Evolutionary conservation across 2,329 filamentous ascomycete genomes (phyloP), one percentile per base, ranked within the genome.

Genomic region (Phyllosticta citribraziliensis): DNA sequence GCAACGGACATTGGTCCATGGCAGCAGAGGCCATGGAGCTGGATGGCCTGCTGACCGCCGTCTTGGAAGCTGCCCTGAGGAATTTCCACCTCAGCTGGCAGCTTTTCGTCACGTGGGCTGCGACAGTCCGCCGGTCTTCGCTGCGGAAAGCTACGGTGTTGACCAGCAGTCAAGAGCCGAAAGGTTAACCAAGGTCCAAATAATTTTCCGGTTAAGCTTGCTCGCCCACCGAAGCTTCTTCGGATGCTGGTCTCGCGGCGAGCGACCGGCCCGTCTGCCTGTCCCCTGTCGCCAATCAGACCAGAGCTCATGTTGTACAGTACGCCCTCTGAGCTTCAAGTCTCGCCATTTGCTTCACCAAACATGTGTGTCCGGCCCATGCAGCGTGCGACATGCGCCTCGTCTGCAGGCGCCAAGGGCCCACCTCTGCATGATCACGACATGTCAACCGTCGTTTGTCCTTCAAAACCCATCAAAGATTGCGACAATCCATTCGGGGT

Each of bases 401-500:
- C 14, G 33, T 3, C 33, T 40, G 33, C 33, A 40, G 11, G 10
- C 33, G 11, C 27, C 27, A 30, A 40, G 33, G 33, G 33, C 9
- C 27, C 27, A 30, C 27, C 27, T 8, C 27, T 30, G 27, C 27
- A 10, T 30, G 27, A 30, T 40, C 33, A 40, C 33, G 33, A 40
- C 33, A 40, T 40, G 33, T 40, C 33, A 40, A 40, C 33, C 2
- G 33, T 11, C 14, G 33, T 40, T 14, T 12, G 33, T 40, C 11
- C 33, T 40, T 12, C 33, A 14, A 17, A 40, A 14, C 33, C 33
- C 33, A 40, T 40, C 33, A 40, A 40, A 9, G 33, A 40, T 57
- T 61, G 51, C 55, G 52, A 55, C 50, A 57, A 54, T 61, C 51
- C 55, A 57, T 61, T 40, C 33, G 50, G 56, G 58, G 60, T 57